These are phyloP conservation scores for Taxillus chinensis DNA, from an alignment of 164 flowering plant species.

Conservation along the genomic window DNA sequence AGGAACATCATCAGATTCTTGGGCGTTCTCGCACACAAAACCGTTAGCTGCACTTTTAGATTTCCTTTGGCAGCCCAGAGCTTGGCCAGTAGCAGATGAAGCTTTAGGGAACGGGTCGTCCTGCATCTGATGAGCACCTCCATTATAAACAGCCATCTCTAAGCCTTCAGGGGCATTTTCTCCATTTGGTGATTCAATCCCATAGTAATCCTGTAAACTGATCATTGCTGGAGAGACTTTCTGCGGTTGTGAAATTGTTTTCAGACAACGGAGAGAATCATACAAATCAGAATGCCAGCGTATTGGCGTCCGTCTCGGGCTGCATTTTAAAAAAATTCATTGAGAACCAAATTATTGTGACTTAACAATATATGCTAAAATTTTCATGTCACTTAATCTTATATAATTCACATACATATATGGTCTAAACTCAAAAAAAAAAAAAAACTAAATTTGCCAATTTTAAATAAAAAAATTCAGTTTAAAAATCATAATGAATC, in stretches of 20 bases:
- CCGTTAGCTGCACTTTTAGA: constrained; percentile 48
- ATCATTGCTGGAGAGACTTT: constrained; percentile 72
- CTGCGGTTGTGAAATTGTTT: constrained; percentile 25
- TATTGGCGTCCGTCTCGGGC: constrained; percentile 22
- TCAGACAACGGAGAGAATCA: constrained; percentile 65
- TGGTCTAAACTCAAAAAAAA: background rate
- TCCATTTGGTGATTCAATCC: constrained; percentile 29
- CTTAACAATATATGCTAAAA: background rate
- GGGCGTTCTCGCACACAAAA: constrained; percentile 24
- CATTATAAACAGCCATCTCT: background rate
- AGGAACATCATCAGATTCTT: constrained; percentile 13
- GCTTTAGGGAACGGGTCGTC: constrained; percentile 24
- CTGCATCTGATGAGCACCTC: constrained; percentile 26
- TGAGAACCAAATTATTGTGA: constrained; percentile 4
- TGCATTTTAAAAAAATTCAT: constrained; percentile 23
- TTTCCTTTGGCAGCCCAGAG: constrained; percentile 37
- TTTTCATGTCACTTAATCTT: background rate
- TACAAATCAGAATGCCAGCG: constrained; percentile 30
- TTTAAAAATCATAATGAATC: no score
- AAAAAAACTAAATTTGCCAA: no score
- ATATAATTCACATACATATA: background rate
- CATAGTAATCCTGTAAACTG: constrained; percentile 65
- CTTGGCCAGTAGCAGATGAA: constrained; percentile 21
- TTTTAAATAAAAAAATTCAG: no score
- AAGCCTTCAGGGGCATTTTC: background rate